Evolutionary conservation across 2,329 filamentous ascomycete genomes (phyloP).

Genomic region (Paraphoma chrysanthemicola): DNA sequence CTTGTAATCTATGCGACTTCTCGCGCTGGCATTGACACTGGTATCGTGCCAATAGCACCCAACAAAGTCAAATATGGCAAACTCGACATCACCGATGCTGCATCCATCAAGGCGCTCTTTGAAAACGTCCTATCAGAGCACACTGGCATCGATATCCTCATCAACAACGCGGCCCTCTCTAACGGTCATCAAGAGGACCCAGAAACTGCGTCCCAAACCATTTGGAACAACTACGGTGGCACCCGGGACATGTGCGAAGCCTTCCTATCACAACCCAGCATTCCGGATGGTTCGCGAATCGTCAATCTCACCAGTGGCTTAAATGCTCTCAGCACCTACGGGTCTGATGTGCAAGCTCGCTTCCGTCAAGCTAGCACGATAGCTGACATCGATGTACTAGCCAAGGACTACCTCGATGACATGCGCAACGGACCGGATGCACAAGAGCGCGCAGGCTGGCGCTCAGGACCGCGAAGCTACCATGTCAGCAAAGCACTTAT

Average conservation of each 20-base stretch:
- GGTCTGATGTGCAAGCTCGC: not conserved
- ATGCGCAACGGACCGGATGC: not conserved
- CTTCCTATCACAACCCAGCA: slow-evolving; percentile 14
- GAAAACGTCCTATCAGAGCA: slow-evolving; percentile 1
- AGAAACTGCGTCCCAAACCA: slow-evolving; percentile 9
- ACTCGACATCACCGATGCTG: slow-evolving; percentile 19
- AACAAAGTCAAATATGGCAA: slow-evolving; percentile 20
- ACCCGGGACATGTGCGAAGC: slow-evolving; percentile 23
- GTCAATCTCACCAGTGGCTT: slow-evolving; percentile 24
- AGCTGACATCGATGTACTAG: slow-evolving; percentile 9
- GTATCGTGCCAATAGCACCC: slow-evolving; percentile 3
- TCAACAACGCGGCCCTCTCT: slow-evolving; percentile 32
- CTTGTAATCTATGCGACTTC: slow-evolving; percentile 29
- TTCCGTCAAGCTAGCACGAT: slow-evolving; percentile 3
- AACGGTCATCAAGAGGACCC: slow-evolving; percentile 20
- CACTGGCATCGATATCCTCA: slow-evolving; percentile 21
- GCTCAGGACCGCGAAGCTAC: slow-evolving; percentile 19
- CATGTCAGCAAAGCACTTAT: slow-evolving; percentile 32
- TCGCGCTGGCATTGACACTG: slow-evolving; percentile 17
- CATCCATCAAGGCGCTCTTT: slow-evolving; percentile 24
- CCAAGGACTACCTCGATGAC: slow-evolving; percentile 4
- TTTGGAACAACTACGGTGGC: slow-evolving; percentile 23
- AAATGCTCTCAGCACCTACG: slow-evolving; percentile 15
- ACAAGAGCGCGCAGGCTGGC: slow-evolving; percentile 13
- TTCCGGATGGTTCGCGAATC: slow-evolving; percentile 15